Evolutionary conservation across 257 asterid genomes (phyloP).

Genomic region (Craterostigma plantagineum): DNA sequence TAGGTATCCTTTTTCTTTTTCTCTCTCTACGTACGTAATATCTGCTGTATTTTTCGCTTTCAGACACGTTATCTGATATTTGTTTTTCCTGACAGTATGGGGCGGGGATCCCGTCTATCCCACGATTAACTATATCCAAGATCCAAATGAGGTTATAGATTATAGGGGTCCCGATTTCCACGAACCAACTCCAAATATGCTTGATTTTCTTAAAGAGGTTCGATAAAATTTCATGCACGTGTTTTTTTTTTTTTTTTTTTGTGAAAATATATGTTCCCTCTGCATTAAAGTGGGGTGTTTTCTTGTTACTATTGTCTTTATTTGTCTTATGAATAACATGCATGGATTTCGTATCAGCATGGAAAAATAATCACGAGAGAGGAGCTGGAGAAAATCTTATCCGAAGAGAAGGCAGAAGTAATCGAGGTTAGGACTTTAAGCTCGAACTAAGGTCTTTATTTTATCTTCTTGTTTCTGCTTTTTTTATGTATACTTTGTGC

Average conservation of each 20-base stretch:
- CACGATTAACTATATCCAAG: conserved; percentile 87
- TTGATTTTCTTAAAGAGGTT: conserved; percentile 87
- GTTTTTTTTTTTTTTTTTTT: background rate
- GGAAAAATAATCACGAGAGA: conserved; percentile 64
- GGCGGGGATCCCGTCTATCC: conserved; percentile 99
- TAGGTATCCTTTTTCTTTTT: conserved; percentile 9
- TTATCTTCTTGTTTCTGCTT: background rate
- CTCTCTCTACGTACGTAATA: background rate
- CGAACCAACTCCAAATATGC: conserved; percentile 93
- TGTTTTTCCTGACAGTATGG: conserved; percentile 54
- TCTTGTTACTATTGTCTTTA: background rate
- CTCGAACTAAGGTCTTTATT: background rate
- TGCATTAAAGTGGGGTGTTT: background rate
- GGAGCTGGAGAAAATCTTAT: conserved; percentile 45
- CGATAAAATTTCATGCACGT: background rate
- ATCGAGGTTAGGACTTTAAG: conserved; percentile 35
- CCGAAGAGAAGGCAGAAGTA: conserved; percentile 61
- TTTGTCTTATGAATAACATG: background rate
- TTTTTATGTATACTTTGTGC: conserved; percentile 3
- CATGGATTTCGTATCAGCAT: conserved; percentile 24
- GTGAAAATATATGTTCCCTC: background rate
- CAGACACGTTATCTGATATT: background rate
- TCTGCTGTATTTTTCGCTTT: background rate
- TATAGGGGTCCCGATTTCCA: conserved; percentile 94
- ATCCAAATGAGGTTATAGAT: conserved; percentile 85